Evolutionary conservation across 2,329 filamentous ascomycete genomes (phyloP), one percentile per base, ranked within the genome.

Genomic region (Claviceps sp.): DNA sequence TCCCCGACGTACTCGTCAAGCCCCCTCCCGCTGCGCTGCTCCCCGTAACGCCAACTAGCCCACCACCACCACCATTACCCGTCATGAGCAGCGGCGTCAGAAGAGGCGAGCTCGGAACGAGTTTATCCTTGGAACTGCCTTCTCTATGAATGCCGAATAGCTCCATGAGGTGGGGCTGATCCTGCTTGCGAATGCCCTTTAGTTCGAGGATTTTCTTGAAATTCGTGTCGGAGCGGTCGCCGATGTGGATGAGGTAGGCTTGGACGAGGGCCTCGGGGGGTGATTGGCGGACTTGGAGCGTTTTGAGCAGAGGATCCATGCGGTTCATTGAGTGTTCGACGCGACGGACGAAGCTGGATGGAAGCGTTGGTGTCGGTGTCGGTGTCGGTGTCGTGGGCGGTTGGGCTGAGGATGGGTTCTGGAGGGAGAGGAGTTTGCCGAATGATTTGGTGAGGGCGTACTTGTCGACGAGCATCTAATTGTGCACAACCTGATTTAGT

Each of bases 171-270:
- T 88, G 81, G 2, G 78, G 71, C 62, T 96, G 87, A 55, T 98
- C 93, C 54, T 79, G 74, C 63, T 89, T 91, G 55, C 85, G 80
- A 54, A 98, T 85, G 46, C 93, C 93, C 68, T 98, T 98, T 56
- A 98, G 77, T 49, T 98, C 93, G 45, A 98, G 80, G 54, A 98
- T 86, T 70, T 96, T 97, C 64, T 83, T 83, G 78, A 98, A 98
- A 69, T 98, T 98, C 61, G 81, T 79, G 64, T 97, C 93, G 56
- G 86, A 95, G 52, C 86, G 83, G 72, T 98, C 93, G 58, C 82
- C 89, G 57, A 98, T 93, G 69, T 97, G 93, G 66, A 97, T 95
- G 37, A 98, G 82, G 66, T 98, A 98, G 37, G 93, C 93, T 70
- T 97, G 91, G 0, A 98, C 90, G 3, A 98, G 79, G 2, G 88